These are phyloP conservation scores for Hypoxylon sp. DNA, from an alignment of 2,329 filamentous ascomycete species.

Conservation along the genomic window DNA sequence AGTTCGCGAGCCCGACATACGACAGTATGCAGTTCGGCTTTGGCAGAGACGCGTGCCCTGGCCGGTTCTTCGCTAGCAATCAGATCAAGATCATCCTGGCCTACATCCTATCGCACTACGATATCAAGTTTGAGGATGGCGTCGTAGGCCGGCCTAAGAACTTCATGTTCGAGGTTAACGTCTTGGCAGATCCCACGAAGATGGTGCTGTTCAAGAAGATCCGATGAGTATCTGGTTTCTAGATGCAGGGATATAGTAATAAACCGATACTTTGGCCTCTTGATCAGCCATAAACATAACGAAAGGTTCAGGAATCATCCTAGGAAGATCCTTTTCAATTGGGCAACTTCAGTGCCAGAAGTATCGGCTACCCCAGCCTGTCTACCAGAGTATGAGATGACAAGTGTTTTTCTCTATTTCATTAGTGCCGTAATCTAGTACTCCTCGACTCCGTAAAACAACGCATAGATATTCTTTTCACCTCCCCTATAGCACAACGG, in stretches of 20 bases:
- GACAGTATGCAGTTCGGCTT: conserved; percentile 56
- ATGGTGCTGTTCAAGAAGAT: conserved; percentile 48
- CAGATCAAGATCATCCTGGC: conserved; percentile 54
- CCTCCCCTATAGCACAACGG: too few species aligned
- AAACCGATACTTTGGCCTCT: neutral
- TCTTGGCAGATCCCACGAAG: conserved; percentile 46
- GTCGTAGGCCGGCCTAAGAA: conserved; percentile 45
- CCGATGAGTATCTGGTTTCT: neutral
- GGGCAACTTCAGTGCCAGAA: too few species aligned
- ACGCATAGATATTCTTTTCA: too few species aligned
- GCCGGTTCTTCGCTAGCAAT: conserved; percentile 56
- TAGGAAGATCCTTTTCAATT: too few species aligned
- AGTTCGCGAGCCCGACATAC: conserved; percentile 52
- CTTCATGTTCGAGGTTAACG: conserved; percentile 50
- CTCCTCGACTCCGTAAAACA: too few species aligned
- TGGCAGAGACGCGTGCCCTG: conserved; percentile 57
- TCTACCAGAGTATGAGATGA: too few species aligned
- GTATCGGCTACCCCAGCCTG: too few species aligned
- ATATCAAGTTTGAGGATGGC: conserved; percentile 45
- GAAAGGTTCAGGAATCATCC: too few species aligned
- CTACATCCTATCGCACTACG: conserved; percentile 46
- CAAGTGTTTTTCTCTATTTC: too few species aligned
- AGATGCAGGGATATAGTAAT: neutral
- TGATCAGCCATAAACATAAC: too few species aligned
- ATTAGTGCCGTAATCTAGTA: too few species aligned